Evolutionary conservation across 2,329 filamentous ascomycete genomes (phyloP).

Genomic region (Talaromyces islandicus): DNA sequence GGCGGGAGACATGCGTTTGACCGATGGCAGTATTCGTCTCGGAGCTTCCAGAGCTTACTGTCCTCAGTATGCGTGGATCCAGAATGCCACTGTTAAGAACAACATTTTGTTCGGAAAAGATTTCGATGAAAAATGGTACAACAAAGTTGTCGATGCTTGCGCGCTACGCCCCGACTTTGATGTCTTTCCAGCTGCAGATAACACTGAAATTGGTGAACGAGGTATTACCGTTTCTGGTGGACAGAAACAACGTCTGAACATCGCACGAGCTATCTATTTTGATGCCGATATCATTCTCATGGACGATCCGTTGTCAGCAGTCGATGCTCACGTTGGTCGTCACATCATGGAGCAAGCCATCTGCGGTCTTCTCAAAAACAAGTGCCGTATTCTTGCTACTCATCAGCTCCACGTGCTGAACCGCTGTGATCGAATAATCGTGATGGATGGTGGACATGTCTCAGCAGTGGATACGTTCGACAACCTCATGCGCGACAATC

Average conservation of each 20-base stretch:
- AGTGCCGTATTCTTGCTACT: conserved; percentile 85
- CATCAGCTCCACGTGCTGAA: conserved; percentile 91
- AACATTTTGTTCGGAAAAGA: conserved; percentile 89
- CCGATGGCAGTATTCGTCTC: conserved; percentile 81
- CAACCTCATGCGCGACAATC: conserved; percentile 73
- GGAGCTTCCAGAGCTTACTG: conserved; percentile 83
- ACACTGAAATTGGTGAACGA: conserved; percentile 89
- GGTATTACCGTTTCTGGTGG: conserved; percentile 94
- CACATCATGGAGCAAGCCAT: conserved; percentile 92
- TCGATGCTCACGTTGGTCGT: conserved; percentile 54
- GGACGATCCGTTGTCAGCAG: conserved; percentile 57
- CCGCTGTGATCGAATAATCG: conserved; percentile 85
- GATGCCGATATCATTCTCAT: conserved; percentile 57
- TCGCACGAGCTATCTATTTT: conserved; percentile 71
- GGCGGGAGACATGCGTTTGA: conserved; percentile 75
- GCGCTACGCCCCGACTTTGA: conserved; percentile 80
- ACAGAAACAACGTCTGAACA: conserved; percentile 92
- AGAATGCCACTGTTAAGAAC: conserved; percentile 78
- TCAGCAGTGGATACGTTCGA: conserved; percentile 83
- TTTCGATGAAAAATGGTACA: conserved; percentile 71
- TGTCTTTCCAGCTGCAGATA: conserved; percentile 84
- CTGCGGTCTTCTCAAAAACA: conserved; percentile 77
- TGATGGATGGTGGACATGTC: conserved; percentile 83
- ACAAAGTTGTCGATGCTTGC: conserved; percentile 77
- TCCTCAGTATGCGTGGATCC: conserved; percentile 96